Conservation (phyloP, 257 asterid genomes). For the Solanum lycopersicoides region DNA sequence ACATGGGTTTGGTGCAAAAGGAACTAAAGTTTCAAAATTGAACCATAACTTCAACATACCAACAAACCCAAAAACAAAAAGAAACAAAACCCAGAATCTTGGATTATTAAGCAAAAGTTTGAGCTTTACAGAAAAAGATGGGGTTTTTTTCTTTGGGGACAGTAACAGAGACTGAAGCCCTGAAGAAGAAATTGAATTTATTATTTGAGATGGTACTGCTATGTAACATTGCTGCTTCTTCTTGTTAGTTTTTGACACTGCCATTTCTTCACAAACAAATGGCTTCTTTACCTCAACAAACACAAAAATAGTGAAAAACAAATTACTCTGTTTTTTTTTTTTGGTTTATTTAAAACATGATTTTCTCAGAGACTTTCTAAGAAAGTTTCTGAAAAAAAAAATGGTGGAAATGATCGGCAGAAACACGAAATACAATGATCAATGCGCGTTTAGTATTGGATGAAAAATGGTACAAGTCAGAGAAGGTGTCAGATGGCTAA, state of each 20-base stretch:
- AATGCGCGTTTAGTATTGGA: slow-evolving; percentile 38
- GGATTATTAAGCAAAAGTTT: slow-evolving; percentile 38
- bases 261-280: slow-evolving; percentile 36
- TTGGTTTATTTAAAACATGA: background rate
- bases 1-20: slow-evolving; percentile 53
- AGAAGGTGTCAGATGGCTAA: slow-evolving; percentile 28
- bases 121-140: slow-evolving; percentile 12
- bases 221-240: slow-evolving; percentile 67
- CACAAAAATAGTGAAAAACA: background rate
- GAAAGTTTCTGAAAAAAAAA: slow-evolving; percentile 22
- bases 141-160: slow-evolving; percentile 58
- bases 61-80: slow-evolving; percentile 32
- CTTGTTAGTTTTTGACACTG: slow-evolving; percentile 58
- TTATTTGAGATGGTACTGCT: slow-evolving; percentile 78
- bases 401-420: slow-evolving; percentile 21
- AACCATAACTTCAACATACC: slow-evolving; percentile 52
- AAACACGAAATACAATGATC: slow-evolving; percentile 8
- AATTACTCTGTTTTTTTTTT: background rate
- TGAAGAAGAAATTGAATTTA: slow-evolving; percentile 59
- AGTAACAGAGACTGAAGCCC: slow-evolving; percentile 63
- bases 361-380: slow-evolving; percentile 12
- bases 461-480: slow-evolving; percentile 22
- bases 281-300: background rate
- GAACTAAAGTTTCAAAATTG: slow-evolving; percentile 36
- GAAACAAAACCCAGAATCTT: slow-evolving; percentile 40